Base-by-base conservation (phyloP, 129 eudicot genomes). In the Centrapalus pauciflorus region DNA sequence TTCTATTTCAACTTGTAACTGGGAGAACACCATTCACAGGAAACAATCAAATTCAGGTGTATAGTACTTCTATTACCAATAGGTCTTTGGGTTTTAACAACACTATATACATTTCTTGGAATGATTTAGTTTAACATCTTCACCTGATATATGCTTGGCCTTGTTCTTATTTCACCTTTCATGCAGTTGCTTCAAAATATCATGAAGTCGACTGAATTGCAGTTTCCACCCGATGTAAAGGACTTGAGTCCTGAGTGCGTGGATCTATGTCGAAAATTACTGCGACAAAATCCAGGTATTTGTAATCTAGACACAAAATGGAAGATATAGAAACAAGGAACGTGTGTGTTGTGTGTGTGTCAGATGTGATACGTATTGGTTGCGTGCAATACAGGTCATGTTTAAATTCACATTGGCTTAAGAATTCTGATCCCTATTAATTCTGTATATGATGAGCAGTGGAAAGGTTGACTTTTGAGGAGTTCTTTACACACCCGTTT, bases 11-110 rank as follows among this genome's bases (percentile, higher is more conserved):
- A 71, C 95, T 93, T 73, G 96, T 88, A 66, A 88, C 96, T 32
- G 98, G 96, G 32, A 86, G 80, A 82, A 85, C 98, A 20, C 98
- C 98, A 41, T 93, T 77, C 48, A 88, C 95, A 7, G 98, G 98
- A 75, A 83, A 52, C 79, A 88, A 80, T 75, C 96, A 88, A 73
- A 77, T 86, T 75, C 91, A 93, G 95, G 98, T 93, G 41, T 67
- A 30, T 55, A 62, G 3, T 7, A 58, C 54, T 64, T 68, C 38
- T 61, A 52, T 66, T 78, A 34, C 74, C 51, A 26, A 29, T 16
- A 27, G 19, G 7, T 40, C 51, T 21, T 60, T 45, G 29, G 37
- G 38, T 59, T 55, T 68, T 50, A 52, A 58, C 40, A 33, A 23
- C 48, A 64, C 43, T 52, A 66, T 14, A 55, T 61, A n/a, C n/a